These are phyloP conservation scores for Penicillium samsonianum DNA, from an alignment of 495 filamentous ascomycete species.

Conservation along the genomic window DNA sequence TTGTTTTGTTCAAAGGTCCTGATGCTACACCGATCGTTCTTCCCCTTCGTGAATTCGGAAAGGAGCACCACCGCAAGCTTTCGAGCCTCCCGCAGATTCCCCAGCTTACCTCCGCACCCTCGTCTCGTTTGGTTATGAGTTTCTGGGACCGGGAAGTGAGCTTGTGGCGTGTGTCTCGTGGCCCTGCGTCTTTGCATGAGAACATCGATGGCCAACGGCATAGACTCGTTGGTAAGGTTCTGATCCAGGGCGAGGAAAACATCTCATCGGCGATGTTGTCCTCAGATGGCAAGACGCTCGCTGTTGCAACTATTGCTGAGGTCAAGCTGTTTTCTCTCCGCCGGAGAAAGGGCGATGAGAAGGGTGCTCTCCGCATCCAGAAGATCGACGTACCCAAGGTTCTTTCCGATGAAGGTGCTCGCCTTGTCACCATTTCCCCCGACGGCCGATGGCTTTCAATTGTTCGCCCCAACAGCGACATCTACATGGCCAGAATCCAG, in stretches of 20 bases:
- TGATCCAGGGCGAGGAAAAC: conserved; percentile 80
- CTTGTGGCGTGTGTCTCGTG: conserved; percentile 69
- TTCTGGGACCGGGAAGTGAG: conserved; percentile 92
- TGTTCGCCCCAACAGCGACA: conserved; percentile 51
- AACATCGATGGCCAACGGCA: conserved; percentile 48
- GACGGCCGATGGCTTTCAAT: conserved; percentile 59
- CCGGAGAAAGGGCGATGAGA: conserved; percentile 47
- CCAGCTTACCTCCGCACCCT: conserved; percentile 67
- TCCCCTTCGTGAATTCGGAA: conserved; percentile 76
- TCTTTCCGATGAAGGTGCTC: conserved; percentile 60
- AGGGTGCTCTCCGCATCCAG: conserved; percentile 61
- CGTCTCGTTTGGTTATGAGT: conserved; percentile 73
- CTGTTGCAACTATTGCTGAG: conserved; percentile 71
- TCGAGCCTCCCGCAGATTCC: conserved; percentile 78
- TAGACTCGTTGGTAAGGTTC: conserved; percentile 67
- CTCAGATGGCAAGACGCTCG: conserved; percentile 70
- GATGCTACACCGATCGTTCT: conserved; percentile 80
- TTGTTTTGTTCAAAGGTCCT: conserved; percentile 56
- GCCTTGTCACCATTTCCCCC: conserved; percentile 55
- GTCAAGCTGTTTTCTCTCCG: conserved; percentile 71
- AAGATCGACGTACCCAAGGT: conserved; percentile 62
- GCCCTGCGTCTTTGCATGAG: conserved; percentile 44
- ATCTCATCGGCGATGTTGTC: conserved; percentile 81
- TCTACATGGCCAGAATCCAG: conserved; percentile 49
- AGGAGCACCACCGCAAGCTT: conserved; percentile 77